phyloP scores from a whole-genome alignment of 2,329 filamentous ascomycete species.

The Pseudopithomyces maydicus region DNA sequence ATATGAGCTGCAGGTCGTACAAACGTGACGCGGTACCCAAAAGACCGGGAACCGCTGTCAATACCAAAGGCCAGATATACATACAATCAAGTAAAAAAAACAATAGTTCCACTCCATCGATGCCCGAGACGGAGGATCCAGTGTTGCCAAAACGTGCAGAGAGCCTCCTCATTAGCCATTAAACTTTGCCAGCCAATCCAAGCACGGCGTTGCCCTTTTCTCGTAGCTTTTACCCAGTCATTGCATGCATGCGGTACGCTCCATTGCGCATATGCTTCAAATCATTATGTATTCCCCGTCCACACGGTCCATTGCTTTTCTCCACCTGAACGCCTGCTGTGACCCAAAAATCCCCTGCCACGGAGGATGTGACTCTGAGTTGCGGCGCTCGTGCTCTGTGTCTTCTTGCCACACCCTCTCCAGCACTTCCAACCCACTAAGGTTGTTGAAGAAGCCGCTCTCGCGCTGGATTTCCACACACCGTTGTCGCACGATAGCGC shows the following conservation, averaged over 20 bases:
- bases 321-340: constrained; percentile 52
- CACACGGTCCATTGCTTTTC: constrained; percentile 56
- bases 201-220: not conserved
- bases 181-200: constrained; percentile 18
- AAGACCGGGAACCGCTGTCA: constrained; percentile 7
- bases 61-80: constrained; percentile 14
- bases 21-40: constrained; percentile 6
- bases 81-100: constrained; percentile 10
- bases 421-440: constrained; percentile 81
- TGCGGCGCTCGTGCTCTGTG: constrained; percentile 36
- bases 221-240: constrained; percentile 8
- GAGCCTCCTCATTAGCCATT: constrained; percentile 16
- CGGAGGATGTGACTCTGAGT: constrained; percentile 20
- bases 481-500: constrained; percentile 76
- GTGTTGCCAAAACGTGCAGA: constrained; percentile 12
- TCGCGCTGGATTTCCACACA: constrained; percentile 86
- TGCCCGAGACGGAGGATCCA: not conserved
- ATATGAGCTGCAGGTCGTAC: constrained; percentile 6
- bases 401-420: constrained; percentile 80
- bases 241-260: not conserved
- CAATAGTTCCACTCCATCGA: constrained; percentile 12
- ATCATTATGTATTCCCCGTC: constrained; percentile 60
- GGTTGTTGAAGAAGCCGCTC: constrained; percentile 92
- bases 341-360: constrained; percentile 29
- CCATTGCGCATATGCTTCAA: constrained; percentile 29